Percentiles rank a stretch among this genome's conserved stretches.
Evolutionary conservation across 2,329 filamentous ascomycete genomes (phyloP).

Genomic region (Colletotrichum trifolii): DNA sequence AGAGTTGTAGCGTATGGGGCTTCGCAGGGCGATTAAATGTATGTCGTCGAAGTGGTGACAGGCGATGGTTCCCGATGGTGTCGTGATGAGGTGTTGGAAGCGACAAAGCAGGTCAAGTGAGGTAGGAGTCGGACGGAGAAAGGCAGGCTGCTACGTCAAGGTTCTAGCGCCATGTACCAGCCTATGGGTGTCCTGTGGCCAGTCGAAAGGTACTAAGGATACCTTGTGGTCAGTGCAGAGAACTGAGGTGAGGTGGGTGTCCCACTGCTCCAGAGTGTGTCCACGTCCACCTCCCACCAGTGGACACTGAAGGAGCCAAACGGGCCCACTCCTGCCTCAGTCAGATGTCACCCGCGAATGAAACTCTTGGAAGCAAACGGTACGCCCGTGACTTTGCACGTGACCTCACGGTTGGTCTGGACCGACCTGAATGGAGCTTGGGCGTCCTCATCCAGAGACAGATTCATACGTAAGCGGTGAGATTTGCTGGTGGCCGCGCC

Average conservation of each 20-base stretch:
- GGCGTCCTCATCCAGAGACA: slow-evolving; percentile 6
- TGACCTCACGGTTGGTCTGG: slow-evolving; percentile 11
- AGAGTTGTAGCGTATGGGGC: slow-evolving; percentile 7
- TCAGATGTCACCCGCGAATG: slow-evolving; percentile 32
- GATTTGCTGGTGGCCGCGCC: slow-evolving; percentile 3
- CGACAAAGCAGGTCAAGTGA: slow-evolving; percentile 37
- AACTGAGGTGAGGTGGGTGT: not conserved
- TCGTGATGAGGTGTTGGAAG: slow-evolving; percentile 37
- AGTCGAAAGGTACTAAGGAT: not conserved
- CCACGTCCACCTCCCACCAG: not conserved
- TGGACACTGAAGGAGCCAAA: slow-evolving; percentile 20
- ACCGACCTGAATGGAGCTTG: slow-evolving; percentile 10
- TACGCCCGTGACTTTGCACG: slow-evolving; percentile 9
- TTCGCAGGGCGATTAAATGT: slow-evolving; percentile 27
- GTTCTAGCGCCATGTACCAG: slow-evolving; percentile 27
- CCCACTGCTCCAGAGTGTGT: slow-evolving; percentile 11
- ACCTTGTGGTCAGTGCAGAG: slow-evolving; percentile 9
- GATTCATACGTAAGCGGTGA: slow-evolving; percentile 9
- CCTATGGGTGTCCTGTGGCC: slow-evolving; percentile 23
- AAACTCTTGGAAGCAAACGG: not conserved
- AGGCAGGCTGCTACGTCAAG: slow-evolving; percentile 37
- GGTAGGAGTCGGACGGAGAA: slow-evolving; percentile 33
- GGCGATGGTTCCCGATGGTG: slow-evolving; percentile 31
- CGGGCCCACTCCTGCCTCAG: slow-evolving; percentile 18
- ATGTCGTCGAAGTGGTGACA: slow-evolving; percentile 25